phyloP scores from a whole-genome alignment of 1,284 basidiomycete species.

The Puccinia triticina region DNA sequence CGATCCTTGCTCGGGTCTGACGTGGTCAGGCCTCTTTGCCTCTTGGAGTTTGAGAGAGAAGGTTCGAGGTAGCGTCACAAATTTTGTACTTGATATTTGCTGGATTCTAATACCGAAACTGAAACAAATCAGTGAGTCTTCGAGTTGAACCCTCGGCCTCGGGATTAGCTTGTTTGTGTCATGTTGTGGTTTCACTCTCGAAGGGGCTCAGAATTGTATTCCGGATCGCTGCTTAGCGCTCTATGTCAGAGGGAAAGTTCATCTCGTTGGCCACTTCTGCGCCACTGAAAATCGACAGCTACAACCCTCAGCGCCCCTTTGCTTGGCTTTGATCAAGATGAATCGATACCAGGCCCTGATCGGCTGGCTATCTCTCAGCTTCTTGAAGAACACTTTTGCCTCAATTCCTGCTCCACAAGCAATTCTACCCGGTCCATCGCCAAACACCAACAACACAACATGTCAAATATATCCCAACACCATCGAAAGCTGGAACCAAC shows the following conservation, averaged over 20 bases:
- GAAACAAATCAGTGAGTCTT: not conserved
- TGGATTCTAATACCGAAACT: not conserved
- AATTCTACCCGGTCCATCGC: not conserved
- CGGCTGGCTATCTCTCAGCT: not conserved
- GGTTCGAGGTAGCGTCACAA: not conserved
- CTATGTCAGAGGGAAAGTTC: not conserved
- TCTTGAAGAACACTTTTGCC: not conserved
- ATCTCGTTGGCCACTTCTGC: not conserved
- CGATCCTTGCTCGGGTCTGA: no score
- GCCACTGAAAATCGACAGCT: not conserved
- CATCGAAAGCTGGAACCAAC: constrained; percentile 32
- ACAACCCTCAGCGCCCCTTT: not conserved
- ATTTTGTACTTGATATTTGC: not conserved
- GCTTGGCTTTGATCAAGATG: not conserved
- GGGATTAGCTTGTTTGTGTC: not conserved
- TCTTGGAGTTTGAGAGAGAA: no score
- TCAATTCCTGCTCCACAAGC: not conserved
- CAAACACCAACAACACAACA: not conserved
- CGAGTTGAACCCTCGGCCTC: not conserved
- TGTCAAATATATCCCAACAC: constrained; percentile 30
- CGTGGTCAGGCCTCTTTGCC: no score
- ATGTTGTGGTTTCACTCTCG: not conserved
- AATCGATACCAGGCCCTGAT: not conserved
- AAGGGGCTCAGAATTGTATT: not conserved
- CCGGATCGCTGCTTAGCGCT: not conserved